Evolutionary conservation across 768 basidiomycete species (phyloP).

Genomic region (Hypsizygus marmoreus): DNA sequence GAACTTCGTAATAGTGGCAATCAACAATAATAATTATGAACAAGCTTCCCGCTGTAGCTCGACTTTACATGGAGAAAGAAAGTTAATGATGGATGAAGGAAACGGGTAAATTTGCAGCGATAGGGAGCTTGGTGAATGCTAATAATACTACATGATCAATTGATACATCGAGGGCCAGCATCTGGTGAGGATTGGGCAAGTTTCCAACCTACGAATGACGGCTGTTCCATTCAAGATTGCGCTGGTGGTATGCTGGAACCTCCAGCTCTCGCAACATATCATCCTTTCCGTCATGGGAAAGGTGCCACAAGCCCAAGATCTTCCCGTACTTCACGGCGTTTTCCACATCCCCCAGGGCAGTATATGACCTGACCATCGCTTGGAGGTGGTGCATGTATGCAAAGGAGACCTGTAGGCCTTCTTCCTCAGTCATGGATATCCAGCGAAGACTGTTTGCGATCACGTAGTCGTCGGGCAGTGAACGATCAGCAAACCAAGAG

Average conservation of each 20-base stretch:
- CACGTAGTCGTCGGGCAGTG: slow-evolving; percentile 17
- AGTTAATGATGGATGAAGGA: too few species aligned
- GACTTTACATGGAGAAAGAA: too few species aligned
- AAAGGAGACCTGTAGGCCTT: slow-evolving; percentile 19
- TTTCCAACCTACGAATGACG: too few species aligned
- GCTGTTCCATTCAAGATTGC: slow-evolving; percentile 10
- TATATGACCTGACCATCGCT: slow-evolving; percentile 19
- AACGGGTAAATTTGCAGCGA: too few species aligned
- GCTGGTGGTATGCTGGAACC: slow-evolving; percentile 11
- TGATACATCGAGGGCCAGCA: too few species aligned
- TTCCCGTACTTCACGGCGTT: slow-evolving; percentile 17
- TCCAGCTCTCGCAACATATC: slow-evolving; percentile 14
- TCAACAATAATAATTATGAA: too few species aligned
- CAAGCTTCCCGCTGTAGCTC: too few species aligned
- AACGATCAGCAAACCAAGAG: slow-evolving; percentile 16
- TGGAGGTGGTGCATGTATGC: slow-evolving; percentile 17
- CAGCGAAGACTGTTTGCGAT: slow-evolving; percentile 21
- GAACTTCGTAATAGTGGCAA: too few species aligned
- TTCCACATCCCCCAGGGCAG: slow-evolving; percentile 17
- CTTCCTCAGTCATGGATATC: slow-evolving; percentile 17
- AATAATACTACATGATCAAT: too few species aligned
- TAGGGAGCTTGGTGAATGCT: too few species aligned
- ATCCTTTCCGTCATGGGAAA: slow-evolving; percentile 16
- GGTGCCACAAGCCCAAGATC: slow-evolving; percentile 14
- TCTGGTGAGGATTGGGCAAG: too few species aligned